A percentile compares a stretch with the other conserved stretches of the same genome.
Conservation (phyloP, 345 rosid genomes). For the Streptanthus diversifolius region DNA sequence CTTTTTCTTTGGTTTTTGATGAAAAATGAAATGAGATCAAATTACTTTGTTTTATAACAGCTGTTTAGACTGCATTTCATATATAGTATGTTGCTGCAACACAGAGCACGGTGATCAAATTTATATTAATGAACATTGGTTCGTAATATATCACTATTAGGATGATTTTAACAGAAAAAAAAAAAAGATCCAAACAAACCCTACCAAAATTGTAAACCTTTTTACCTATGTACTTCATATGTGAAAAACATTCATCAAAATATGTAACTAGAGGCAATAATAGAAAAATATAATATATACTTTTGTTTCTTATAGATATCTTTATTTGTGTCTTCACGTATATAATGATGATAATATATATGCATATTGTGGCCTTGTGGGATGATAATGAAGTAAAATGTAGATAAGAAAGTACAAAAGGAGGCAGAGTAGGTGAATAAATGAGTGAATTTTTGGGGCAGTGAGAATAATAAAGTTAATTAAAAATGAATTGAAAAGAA, state of each 20-base stretch:
- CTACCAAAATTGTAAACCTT: background rate
- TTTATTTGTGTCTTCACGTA: background rate
- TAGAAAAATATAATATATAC: background rate
- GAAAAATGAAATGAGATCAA: background rate
- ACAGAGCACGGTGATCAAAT: background rate
- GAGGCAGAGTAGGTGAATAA: conserved; percentile 43
- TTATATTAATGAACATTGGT: background rate
- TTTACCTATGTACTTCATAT: background rate
- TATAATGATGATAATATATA: background rate
- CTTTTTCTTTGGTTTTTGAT: background rate
- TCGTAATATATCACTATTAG: too few relatives aligned
- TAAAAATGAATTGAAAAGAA: background rate
- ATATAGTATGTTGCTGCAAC: background rate
- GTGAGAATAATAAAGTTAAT: background rate
- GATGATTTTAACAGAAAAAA: too few relatives aligned
- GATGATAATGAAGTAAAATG: conserved; percentile 12
- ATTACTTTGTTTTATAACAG: background rate
- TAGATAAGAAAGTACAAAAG: conserved; percentile 19
- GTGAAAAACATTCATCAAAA: background rate
- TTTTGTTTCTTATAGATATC: background rate
- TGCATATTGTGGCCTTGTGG: background rate
- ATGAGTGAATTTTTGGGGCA: conserved; percentile 32
- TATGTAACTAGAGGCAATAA: background rate
- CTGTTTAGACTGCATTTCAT: background rate
- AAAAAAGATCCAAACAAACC: background rate